Evolutionary conservation across 371 early-diverging fungal genomes (phyloP).

Genomic region (Fennellomyces sp.): DNA sequence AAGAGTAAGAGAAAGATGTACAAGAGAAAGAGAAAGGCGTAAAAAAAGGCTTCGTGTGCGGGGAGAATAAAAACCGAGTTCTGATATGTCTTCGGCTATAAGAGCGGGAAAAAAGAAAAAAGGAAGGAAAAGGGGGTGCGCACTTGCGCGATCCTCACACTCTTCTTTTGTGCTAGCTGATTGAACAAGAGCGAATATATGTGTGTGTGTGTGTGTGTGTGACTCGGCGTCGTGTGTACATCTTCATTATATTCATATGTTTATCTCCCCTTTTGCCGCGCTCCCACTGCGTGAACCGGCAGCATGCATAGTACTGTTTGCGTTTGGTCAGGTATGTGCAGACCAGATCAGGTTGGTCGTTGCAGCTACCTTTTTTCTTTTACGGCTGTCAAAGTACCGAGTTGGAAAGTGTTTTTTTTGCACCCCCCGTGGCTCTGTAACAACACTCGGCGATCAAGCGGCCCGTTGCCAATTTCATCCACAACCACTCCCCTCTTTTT

Average conservation of each 20-base stretch:
- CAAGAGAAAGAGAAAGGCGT: neutral
- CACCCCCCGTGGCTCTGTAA: no score
- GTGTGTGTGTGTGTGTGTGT: conserved; percentile 1
- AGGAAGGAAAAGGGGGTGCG: neutral
- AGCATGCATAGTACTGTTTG: neutral
- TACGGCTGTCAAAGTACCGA: no score
- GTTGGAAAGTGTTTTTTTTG: no score
- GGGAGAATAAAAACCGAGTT: neutral
- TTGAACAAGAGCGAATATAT: neutral
- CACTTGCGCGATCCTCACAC: neutral
- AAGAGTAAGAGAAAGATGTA: neutral
- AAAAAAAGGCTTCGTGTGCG: neutral
- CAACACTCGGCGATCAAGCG: no score
- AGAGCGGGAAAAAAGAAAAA: neutral
- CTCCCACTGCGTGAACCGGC: neutral
- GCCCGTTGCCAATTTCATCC: no score
- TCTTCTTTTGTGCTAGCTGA: neutral
- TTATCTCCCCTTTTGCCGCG: neutral
- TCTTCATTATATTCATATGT: conserved; percentile 5
- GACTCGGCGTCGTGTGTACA: no score
- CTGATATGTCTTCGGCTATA: neutral
- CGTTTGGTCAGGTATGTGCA: no score
- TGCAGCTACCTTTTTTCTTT: no score
- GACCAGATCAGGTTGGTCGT: no score
- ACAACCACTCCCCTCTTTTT: no score